Evolutionary conservation across 2,329 filamentous ascomycete genomes (phyloP), one percentile per base, ranked within the genome.

Genomic region (Tetracladium maxilliforme): DNA sequence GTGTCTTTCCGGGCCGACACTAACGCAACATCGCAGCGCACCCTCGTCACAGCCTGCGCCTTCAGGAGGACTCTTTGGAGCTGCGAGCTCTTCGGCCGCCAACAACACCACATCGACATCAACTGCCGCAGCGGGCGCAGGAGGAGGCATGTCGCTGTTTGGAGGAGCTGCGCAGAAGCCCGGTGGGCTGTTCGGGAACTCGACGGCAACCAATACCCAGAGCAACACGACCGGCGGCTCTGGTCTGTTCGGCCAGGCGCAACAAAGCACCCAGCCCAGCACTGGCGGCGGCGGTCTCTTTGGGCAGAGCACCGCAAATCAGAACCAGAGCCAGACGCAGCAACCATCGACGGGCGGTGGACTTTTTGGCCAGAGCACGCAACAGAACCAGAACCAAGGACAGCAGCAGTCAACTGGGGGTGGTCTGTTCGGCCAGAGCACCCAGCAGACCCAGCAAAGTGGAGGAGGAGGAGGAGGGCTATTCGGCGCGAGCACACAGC

Each of bases 21-120:
- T 8, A 19, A 19, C 18, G 11, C 8, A 8, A 19, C 8, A 8
- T 19, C 18, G 18, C 8, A 8, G 8, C 9, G 18, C 11, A 16
- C 23, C 18, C 14, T 26, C 30, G 31, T 25, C 10, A 13, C 19
- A 11, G 14, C 11, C 17, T 14, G 15, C 18, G 22, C 13, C 26
- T 19, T 19, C 24, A 25, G 43, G 44, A 10, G 44, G 46, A 24
- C 43, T 58, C 10, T 54, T 56, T 31, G 51, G 51, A 23, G 44
- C 47, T 30, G 4, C 12, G 20, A 19, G 19, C 25, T 29, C 26
- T 17, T 35, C 38, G 18, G 25, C 38, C 4, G 10, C 24, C 8
- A 30, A 26, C n/a, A n/a, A 16, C 29, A 35, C 14, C 32, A 37
- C 24, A 24, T 31, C 24, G 26, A 27, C 16, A 36, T 39, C 20